Evolutionary conservation across 495 filamentous ascomycete genomes (phyloP), one percentile per base, ranked within the genome.

Genomic region (Mytilinidion resinicola): DNA sequence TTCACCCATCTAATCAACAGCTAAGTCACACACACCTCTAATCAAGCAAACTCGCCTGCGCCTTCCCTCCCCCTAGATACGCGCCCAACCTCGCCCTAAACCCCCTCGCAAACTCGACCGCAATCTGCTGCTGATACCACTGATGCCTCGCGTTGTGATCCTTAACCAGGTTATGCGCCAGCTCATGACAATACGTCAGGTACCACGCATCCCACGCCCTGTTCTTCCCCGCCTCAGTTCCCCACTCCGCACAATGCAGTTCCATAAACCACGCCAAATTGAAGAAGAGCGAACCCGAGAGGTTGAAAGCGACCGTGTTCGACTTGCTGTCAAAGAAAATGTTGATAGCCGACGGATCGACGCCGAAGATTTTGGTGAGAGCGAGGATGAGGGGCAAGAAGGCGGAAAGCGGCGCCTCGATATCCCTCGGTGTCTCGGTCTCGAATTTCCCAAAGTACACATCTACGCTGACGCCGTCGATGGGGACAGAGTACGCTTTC

Each of bases 271-370:
- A 96, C 36, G 88, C 78, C 60, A 91, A 81, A 66, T 97, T 99
- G 78, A 90, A 96, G 76, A 97, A 97, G 35, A 97, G 81, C 63
- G 84, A 87, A 47, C 91, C 91, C 41, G 79, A 79, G 20, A 77
- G 77, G 67, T 97, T 99, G 79, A 99, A 99, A 0, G 95, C 93
- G 58, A 99, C 96, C 1, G 90, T 89, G 60, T 78, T 80, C 9
- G 89, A 85, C 9, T 75, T 73, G 17, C 86, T 80, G 59, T 96
- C 91, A 61, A 90, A 91, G 77, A 91, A 96, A 59, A 97, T 86
- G 69, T 95, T 91, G 43, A 96, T 50, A 37, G 62, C 62, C 61
- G 21, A 77, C 76, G 39, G 80, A 73, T 9, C 74, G 69, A 96
- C 75, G 10, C 79, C 75, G 69, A 95, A 96, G 20, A 95, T 78